Base-by-base conservation (phyloP, 352 stramenopile genomes). In the Globisporangium uncinulatum region DNA sequence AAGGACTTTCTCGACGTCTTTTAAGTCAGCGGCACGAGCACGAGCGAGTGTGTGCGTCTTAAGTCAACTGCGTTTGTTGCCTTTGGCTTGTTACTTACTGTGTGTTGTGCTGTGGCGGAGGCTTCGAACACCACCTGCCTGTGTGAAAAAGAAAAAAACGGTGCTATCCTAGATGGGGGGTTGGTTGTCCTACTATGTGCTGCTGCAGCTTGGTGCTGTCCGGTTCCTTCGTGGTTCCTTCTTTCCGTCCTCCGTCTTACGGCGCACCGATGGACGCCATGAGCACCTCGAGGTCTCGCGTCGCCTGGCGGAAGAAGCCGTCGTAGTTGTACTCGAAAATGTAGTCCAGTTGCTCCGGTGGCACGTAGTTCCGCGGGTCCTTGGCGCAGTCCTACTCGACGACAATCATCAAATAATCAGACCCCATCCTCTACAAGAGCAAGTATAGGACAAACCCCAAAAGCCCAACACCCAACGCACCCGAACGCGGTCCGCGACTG, bases 281-380 rank as follows among this genome's bases (percentile, higher is more conserved):
- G 37, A 92, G 66, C 50, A 75, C 61, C 55, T 89, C 74, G 44
- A 92, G 77, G 61, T 92, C 82, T 42, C 71, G 76, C 21, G 79
- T 92, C 19, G 80, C 85, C 71, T 89, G 79, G 37, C 79, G 77
- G 67, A 92, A 92, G 44, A 92, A 92, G 21, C 82, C 82, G 57
- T 89, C 77, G 65, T 92, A 92, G 69, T 92, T 92, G 62, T 87
- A 92, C 79, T 92, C 84, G 84, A 94, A 94, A 72, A 94, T 94
- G 70, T 94, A 94, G 62, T 92, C 84, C 50, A 94, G 67, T 59
- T 92, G 82, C 61, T 92, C 79, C 14, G 73, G 68, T 42, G 82
- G 79, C 34, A 92, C 82, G 29, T 73, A 74, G 49, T 87, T 88
- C 57, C 77, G 67, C 3, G 72, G 67, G 51, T 87, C 81, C 59